Percentiles rank a stretch among this genome's conserved stretches.
These are phyloP conservation scores for Trypethelium eluteriae DNA, from an alignment of 495 filamentous ascomycete species.

Conservation along the genomic window DNA sequence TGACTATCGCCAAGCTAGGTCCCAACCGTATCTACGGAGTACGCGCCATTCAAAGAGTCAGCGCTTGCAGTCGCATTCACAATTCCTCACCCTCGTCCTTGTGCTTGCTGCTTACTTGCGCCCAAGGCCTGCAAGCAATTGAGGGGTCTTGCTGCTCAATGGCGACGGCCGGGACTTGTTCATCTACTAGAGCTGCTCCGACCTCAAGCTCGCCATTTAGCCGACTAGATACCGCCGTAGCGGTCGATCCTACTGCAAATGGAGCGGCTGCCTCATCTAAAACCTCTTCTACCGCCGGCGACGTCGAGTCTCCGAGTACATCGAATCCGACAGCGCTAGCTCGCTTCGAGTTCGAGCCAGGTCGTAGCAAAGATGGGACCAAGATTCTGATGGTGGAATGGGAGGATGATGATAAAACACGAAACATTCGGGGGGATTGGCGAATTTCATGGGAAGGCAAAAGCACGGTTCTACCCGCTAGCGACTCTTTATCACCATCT, in stretches of 20 bases:
- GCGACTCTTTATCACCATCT: conserved; percentile 36
- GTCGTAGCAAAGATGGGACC: conserved; percentile 68
- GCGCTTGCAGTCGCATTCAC: conserved; percentile 1
- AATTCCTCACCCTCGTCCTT: background rate
- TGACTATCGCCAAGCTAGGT: background rate
- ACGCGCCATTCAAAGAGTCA: background rate
- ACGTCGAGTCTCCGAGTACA: conserved; percentile 36
- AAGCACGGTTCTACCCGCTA: conserved; percentile 54
- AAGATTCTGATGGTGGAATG: conserved; percentile 83
- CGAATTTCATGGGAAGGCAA: conserved; percentile 72
- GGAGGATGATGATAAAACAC: conserved; percentile 50
- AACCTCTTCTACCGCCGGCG: conserved; percentile 20
- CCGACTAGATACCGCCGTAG: background rate
- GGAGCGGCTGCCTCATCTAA: background rate
- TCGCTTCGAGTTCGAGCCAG: conserved; percentile 78
- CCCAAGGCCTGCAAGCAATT: background rate
- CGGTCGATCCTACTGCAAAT: background rate
- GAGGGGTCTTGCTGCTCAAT: background rate
- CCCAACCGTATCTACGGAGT: background rate
- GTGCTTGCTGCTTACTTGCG: background rate
- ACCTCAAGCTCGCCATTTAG: conserved; percentile 8
- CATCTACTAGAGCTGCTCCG: background rate
- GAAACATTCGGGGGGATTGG: conserved; percentile 48
- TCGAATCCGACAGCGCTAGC: conserved; percentile 49
- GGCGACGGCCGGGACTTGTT: too few relatives aligned